Conservation (phyloP, 1,139 yeast species). For the Candida sp. region DNA sequence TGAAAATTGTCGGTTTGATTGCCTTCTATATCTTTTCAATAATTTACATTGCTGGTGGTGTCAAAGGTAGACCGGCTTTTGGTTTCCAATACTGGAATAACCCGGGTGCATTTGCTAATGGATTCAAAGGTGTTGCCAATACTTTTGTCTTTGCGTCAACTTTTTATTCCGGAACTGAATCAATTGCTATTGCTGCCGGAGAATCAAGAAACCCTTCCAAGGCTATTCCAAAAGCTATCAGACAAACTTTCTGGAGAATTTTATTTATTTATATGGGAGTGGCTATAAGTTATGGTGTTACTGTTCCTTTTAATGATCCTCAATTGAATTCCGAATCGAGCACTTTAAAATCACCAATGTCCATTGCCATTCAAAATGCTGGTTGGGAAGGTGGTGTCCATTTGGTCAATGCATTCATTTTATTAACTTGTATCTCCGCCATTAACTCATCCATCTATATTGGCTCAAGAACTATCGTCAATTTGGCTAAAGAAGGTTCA, state of each 20-base stretch:
- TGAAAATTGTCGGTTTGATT: conserved; percentile 51
- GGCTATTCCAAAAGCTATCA: conserved; percentile 57
- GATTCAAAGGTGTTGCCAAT: conserved; percentile 65
- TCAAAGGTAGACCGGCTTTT: conserved; percentile 49
- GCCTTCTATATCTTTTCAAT: conserved; percentile 60
- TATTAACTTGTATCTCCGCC: conserved; percentile 51
- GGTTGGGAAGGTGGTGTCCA: conserved; percentile 52
- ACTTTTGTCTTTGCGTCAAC: conserved; percentile 71
- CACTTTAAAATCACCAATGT: conserved; percentile 40
- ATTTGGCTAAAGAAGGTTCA: conserved; percentile 47
- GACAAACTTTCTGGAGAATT: conserved; percentile 55
- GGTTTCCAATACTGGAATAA: conserved; percentile 50
- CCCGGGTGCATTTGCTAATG: conserved; percentile 50
- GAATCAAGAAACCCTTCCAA: conserved; percentile 53
- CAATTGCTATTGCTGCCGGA: conserved; percentile 54
- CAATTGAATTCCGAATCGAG: conserved; percentile 19
- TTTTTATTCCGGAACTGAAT: conserved; percentile 57
- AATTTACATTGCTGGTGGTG: conserved; percentile 67
- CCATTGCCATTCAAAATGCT: conserved; percentile 40
- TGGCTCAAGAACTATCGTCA: conserved; percentile 50
- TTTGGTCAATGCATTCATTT: conserved; percentile 48
- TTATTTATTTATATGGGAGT: conserved; percentile 53
- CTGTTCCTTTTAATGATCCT: conserved; percentile 52
- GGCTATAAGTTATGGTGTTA: conserved; percentile 49
- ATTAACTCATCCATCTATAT: conserved; percentile 52